These are phyloP conservation scores for Eucalyptus sp. DNA, from an alignment of 345 rosid species.

Conservation along the genomic window DNA sequence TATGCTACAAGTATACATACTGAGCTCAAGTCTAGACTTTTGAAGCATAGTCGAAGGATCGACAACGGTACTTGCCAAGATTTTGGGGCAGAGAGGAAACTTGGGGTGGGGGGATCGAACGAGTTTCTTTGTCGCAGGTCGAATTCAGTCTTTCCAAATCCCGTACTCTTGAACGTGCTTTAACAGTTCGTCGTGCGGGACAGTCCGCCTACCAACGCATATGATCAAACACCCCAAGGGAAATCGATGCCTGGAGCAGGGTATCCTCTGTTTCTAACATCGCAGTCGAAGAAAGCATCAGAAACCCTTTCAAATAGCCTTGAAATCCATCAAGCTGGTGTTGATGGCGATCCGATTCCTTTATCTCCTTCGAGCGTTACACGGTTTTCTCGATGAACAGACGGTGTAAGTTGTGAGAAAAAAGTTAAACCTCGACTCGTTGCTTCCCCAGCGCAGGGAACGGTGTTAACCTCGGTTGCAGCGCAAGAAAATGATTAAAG, in stretches of 20 bases:
- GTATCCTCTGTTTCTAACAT: not conserved
- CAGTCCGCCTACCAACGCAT: not conserved
- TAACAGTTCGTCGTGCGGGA: not conserved
- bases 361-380: not conserved
- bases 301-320: not conserved
- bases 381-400: not conserved
- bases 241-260: not conserved
- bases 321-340: not conserved
- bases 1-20: not conserved
- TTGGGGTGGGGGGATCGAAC: not conserved
- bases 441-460: not conserved
- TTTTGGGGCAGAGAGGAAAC: not conserved
- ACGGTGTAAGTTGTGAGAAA: not conserved
- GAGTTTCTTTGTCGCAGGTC: not conserved
- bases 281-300: not conserved
- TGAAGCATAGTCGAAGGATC: not conserved
- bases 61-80: not conserved
- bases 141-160: not conserved
- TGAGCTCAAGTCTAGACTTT: not conserved
- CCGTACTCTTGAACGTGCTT: not conserved
- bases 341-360: not conserved
- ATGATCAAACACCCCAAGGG: not conserved
- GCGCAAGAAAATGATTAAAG: not conserved
- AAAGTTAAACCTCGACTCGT: not conserved
- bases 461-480: not conserved